Base-by-base conservation (phyloP, 345 rosid species). In the Sonneratia caseolaris region DNA sequence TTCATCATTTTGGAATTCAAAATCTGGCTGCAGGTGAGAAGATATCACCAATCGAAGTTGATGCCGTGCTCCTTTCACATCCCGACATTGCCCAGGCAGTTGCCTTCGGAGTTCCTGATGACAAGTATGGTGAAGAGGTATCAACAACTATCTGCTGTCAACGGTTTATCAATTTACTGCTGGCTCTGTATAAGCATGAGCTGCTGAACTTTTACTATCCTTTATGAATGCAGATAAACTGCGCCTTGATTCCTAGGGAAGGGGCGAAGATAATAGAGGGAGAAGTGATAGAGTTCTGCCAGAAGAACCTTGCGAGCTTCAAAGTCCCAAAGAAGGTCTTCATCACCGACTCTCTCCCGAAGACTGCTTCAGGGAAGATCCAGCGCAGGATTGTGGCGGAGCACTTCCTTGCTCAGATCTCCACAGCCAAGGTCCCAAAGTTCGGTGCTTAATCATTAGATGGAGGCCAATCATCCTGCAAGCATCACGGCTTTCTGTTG, bases 41-140 rank as follows among this genome's bases (percentile, higher is more conserved):
- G 81, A 95, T 92, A 70, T 92, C 97, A 3, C 99, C 99, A 47
- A 84, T 89, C 62, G 97, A 95, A 82, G 97, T 95, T 4, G 99
- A 92, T 70, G 88, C 99, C 27, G 87, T 89, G 43, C 86, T 95
- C 21, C 61, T 95, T 69, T 81, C 89, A 19, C 93, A 90, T 76
- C 97, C 91, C 0, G 88, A 86, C 35, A 76, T 91, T 68, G 89
- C 91, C 62, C 89, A 94, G 51, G 97, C 93, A 0, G 98, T 94
- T 49, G 86, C 89, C 27, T 94, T 91, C 4, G 98, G 96, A 37
- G 95, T 90, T 56, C 97, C 97, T 9, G 98, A 94, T 72, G 97
- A 90, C 8, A 95, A 95, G 78, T 92, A 92, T 40, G 97, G 99
- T 4, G 99, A 95, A 83, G 97, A 94, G 98, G 98, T 91, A 76